These are phyloP conservation scores for Fusarium albidum DNA, from an alignment of 2,329 filamentous ascomycete genomes.

Conservation along the genomic window DNA sequence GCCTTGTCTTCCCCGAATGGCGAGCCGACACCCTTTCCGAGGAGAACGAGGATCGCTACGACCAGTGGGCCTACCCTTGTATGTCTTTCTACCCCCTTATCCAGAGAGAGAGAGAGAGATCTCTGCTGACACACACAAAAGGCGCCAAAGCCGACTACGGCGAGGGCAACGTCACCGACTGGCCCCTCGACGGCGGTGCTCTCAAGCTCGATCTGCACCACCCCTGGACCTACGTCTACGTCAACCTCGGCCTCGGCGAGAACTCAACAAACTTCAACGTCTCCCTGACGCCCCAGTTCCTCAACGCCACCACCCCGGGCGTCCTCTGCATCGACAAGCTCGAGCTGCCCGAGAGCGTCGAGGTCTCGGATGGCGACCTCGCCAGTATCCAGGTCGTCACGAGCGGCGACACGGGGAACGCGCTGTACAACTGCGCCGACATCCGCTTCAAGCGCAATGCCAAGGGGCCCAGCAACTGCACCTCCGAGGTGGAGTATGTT, in stretches of 20 bases:
- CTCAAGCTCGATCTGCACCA: constrained; percentile 60
- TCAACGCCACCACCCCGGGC: constrained; percentile 67
- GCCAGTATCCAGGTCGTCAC: constrained; percentile 76
- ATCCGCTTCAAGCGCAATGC: constrained; percentile 69
- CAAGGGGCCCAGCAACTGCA: constrained; percentile 51
- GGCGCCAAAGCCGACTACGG: constrained; percentile 58
- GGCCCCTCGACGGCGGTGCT: constrained; percentile 60
- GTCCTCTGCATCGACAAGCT: constrained; percentile 72
- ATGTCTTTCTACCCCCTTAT: constrained; percentile 32
- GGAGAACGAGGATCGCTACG: constrained; percentile 50
- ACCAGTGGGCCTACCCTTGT: constrained; percentile 63
- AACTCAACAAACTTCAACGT: constrained; percentile 73
- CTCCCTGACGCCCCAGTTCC: constrained; percentile 67
- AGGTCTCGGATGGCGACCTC: constrained; percentile 65
- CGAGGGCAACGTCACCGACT: constrained; percentile 58
- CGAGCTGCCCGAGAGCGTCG: constrained; percentile 55
- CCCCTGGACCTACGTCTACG: constrained; percentile 59
- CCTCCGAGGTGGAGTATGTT: constrained; percentile 53
- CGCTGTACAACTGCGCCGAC: constrained; percentile 80
- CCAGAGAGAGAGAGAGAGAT: background rate
- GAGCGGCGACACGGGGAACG: constrained; percentile 62
- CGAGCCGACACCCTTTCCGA: constrained; percentile 55
- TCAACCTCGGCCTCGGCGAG: constrained; percentile 60
- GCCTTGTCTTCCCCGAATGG: constrained; percentile 57
- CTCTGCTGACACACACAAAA: constrained; percentile 34